A percentile compares a stretch with the other conserved stretches of the same genome.
Evolutionary conservation across 2,329 filamentous ascomycete species (phyloP).

Genomic region (Teratosphaeria zuluensis): DNA sequence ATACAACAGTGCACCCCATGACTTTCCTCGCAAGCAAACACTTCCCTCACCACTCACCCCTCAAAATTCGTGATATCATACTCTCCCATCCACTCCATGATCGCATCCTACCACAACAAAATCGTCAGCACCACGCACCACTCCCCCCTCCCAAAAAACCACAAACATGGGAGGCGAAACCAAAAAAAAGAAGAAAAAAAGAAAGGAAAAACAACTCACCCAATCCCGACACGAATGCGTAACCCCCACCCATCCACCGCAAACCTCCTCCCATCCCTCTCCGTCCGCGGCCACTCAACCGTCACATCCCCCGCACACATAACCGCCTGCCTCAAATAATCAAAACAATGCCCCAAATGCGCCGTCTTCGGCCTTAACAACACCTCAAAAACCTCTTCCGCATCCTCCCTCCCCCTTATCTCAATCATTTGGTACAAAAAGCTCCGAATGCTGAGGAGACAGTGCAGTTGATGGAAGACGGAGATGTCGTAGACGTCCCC

Average conservation of each 20-base stretch:
- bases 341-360: constrained; percentile 23
- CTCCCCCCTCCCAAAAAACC: too few species aligned
- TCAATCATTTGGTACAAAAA: constrained; percentile 19
- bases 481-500: constrained; percentile 25
- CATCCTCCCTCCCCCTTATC: constrained; percentile 7
- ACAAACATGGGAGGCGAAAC: too few species aligned
- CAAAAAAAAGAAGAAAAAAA: not conserved
- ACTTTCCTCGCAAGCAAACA: too few species aligned
- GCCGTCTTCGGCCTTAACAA: constrained; percentile 15
- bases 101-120: not conserved
- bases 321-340: constrained; percentile 22
- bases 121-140: not conserved
- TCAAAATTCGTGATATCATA: constrained; percentile 1
- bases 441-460: constrained; percentile 22
- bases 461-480: constrained; percentile 29
- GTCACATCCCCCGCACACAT: constrained; percentile 24
- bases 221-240: constrained; percentile 22
- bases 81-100: constrained; percentile 7
- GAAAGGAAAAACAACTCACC: constrained; percentile 10
- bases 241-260: constrained; percentile 27
- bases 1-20: too few species aligned
- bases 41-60: too few species aligned
- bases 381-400: constrained; percentile 10
- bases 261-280: constrained; percentile 20
- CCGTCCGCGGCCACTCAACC: constrained; percentile 23